phyloP scores from a whole-genome alignment of 371 early-diverging fungal species.

The Mortierella sp. region DNA sequence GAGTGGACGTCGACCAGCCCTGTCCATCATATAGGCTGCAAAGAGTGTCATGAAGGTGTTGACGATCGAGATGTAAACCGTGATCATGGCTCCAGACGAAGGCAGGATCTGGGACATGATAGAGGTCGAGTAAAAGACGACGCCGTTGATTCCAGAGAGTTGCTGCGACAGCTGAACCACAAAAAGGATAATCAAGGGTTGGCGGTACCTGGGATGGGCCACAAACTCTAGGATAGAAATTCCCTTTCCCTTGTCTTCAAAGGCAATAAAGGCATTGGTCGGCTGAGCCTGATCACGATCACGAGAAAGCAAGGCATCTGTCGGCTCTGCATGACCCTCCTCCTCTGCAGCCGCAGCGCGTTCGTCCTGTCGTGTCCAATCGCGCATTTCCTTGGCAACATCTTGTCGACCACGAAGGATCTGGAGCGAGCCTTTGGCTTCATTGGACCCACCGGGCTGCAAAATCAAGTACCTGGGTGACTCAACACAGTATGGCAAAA shows the following conservation, averaged over 20 bases:
- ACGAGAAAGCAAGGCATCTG: conserved; percentile 26
- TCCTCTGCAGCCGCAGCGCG: conserved; percentile 50
- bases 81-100: conserved; percentile 70
- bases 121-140: conserved; percentile 87
- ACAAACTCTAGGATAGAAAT: conserved; percentile 53
- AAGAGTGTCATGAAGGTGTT: conserved; percentile 80
- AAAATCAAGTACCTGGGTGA: conserved; percentile 79
- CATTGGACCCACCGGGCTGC: conserved; percentile 59
- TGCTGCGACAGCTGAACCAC: conserved; percentile 85
- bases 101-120: conserved; percentile 78
- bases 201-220: conserved; percentile 61
- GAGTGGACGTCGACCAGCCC: conserved; percentile 81
- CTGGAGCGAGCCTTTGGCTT: conserved; percentile 66
- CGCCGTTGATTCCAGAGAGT: conserved; percentile 94
- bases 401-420: conserved; percentile 66
- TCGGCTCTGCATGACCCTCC: conserved; percentile 36
- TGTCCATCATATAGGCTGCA: conserved; percentile 82
- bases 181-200: conserved; percentile 73
- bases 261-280: conserved; percentile 8
- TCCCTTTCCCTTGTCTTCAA: conserved; percentile 24
- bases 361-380: conserved; percentile 65
- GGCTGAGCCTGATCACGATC: background rate
- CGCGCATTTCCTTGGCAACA: conserved; percentile 72
- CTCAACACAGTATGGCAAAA: conserved; percentile 81
- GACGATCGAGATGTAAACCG: conserved; percentile 79